Percentiles rank a stretch among this genome's conserved stretches.
Conservation (phyloP, 2,329 filamentous ascomycete species). For the Epichloe typhina region DNA sequence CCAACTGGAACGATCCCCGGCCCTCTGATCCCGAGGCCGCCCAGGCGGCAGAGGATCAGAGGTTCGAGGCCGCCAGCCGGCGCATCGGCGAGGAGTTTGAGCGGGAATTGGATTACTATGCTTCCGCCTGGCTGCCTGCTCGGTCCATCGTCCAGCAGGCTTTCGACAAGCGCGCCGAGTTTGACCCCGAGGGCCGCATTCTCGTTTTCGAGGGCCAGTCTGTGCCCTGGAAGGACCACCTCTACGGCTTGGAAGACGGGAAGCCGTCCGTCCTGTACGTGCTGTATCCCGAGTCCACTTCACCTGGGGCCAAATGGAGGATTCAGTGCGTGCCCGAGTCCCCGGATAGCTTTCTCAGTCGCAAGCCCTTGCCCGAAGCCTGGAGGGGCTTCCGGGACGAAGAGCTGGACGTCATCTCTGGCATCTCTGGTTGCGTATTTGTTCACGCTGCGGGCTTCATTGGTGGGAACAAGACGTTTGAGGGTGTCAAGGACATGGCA, state of each 20-base stretch:
- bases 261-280: conserved; percentile 62
- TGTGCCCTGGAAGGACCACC: conserved; percentile 92
- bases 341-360: conserved; percentile 79
- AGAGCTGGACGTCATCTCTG: conserved; percentile 60
- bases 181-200: conserved; percentile 64
- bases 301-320: conserved; percentile 72
- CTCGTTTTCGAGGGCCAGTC: conserved; percentile 66
- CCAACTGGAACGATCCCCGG: conserved; percentile 59
- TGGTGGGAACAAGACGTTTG: conserved; percentile 83
- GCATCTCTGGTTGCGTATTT: conserved; percentile 68
- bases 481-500: conserved; percentile 80
- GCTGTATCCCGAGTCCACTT: conserved; percentile 73
- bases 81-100: conserved; percentile 87
- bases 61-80: conserved; percentile 62
- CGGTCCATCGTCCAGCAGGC: conserved; percentile 65
- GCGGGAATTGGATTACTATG: conserved; percentile 64
- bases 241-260: conserved; percentile 70
- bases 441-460: conserved; percentile 94
- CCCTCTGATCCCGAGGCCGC: conserved; percentile 37
- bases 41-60: conserved; percentile 66
- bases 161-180: conserved; percentile 53
- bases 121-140: conserved; percentile 73
- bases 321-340: conserved; percentile 82
- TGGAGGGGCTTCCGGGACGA: conserved; percentile 89
- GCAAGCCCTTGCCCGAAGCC: conserved; percentile 77